Evolutionary conservation across 768 basidiomycete species (phyloP).

Genomic region (Phylloporus arenicola): DNA sequence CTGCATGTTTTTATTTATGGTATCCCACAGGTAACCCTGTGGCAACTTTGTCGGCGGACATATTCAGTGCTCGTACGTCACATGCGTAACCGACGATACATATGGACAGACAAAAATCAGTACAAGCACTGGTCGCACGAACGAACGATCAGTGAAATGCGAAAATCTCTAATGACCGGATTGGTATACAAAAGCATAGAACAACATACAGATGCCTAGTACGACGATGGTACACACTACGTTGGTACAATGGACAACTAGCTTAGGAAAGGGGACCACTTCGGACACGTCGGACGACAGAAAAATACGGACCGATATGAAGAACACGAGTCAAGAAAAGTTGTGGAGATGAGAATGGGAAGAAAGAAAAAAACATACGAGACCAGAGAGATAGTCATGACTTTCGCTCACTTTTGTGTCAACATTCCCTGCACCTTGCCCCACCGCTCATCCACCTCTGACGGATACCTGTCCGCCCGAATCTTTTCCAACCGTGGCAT

Average conservation of each 20-base stretch:
- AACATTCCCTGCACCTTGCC: constrained; percentile 8
- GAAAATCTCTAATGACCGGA: not conserved
- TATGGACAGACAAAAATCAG: too few species aligned
- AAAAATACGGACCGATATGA: not conserved
- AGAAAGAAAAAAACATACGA: not conserved
- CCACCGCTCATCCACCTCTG: constrained; percentile 14
- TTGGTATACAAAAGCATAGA: not conserved
- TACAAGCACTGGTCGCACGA: too few species aligned
- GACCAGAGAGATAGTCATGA: not conserved
- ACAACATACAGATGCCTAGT: not conserved
- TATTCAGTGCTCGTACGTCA: too few species aligned
- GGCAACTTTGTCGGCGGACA: too few species aligned
- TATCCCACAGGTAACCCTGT: too few species aligned
- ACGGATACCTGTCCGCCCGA: constrained; percentile 8
- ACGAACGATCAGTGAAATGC: too few species aligned
- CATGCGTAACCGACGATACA: too few species aligned
- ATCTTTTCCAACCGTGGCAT: constrained; percentile 24
- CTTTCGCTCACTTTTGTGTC: not conserved
- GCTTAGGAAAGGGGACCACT: not conserved
- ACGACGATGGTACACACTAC: not conserved
- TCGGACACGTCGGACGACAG: not conserved
- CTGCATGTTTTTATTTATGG: too few species aligned
- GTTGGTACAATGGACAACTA: not conserved
- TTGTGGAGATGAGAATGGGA: not conserved
- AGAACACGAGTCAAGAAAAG: not conserved